These are phyloP conservation scores for Celoporthe dispersa DNA, from an alignment of 2,329 filamentous ascomycete genomes.

Conservation along the genomic window DNA sequence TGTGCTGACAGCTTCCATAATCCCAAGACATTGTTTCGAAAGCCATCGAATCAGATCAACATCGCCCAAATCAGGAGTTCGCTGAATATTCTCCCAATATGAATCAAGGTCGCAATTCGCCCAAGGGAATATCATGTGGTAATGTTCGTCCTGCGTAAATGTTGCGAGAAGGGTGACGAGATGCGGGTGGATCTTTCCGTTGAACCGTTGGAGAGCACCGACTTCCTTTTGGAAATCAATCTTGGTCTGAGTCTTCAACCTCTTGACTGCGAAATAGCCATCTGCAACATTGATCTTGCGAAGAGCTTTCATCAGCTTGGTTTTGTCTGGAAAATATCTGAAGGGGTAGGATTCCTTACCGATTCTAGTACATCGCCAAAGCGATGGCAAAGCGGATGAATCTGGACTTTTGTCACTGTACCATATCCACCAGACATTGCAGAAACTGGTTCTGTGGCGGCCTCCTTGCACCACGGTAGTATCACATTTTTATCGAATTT, in stretches of 20 bases:
- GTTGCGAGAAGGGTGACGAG: slow-evolving; percentile 21
- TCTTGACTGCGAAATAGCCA: slow-evolving; percentile 20
- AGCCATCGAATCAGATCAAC: slow-evolving; percentile 11
- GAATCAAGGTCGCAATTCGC: slow-evolving; percentile 10
- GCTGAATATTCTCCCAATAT: slow-evolving; percentile 6
- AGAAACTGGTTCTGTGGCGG: background rate
- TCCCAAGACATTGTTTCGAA: slow-evolving; percentile 15
- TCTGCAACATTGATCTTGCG: slow-evolving; percentile 20
- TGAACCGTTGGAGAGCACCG: slow-evolving; percentile 9
- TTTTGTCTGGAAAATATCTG: background rate
- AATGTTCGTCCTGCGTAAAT: background rate
- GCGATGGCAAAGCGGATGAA: slow-evolving; percentile 1
- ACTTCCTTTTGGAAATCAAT: background rate
- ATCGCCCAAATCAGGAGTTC: background rate
- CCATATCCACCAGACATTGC: slow-evolving; percentile 20
- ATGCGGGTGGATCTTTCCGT: slow-evolving; percentile 9
- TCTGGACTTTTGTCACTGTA: background rate
- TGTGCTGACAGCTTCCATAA: slow-evolving; percentile 16
- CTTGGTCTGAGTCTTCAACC: background rate
- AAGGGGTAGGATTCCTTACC: background rate
- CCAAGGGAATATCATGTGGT: slow-evolving; percentile 23
- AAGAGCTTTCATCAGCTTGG: background rate
- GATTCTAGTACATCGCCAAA: slow-evolving; percentile 11
- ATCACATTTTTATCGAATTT: background rate
- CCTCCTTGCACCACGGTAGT: slow-evolving; percentile 19